phyloP scores from a whole-genome alignment of 1,284 basidiomycete genomes.

The Xerocomus nothofagi region DNA sequence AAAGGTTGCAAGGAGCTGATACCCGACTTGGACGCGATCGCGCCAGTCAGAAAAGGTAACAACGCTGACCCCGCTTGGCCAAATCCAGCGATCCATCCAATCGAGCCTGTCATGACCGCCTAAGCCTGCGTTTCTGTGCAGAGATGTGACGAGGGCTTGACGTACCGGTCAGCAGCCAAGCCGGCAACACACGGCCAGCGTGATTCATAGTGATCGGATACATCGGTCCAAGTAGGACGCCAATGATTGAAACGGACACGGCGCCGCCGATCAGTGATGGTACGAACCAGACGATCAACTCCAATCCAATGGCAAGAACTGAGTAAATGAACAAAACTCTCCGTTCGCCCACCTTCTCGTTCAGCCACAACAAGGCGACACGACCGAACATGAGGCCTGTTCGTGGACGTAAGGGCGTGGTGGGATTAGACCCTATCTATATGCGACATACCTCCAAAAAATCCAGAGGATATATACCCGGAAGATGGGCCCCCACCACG shows the following conservation, averaged over 20 bases:
- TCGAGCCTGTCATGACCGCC: conserved; percentile 29
- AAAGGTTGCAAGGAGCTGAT: conserved; percentile 56
- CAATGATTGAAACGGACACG: conserved; percentile 54
- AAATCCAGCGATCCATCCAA: conserved; percentile 57
- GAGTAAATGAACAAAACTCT: conserved; percentile 34
- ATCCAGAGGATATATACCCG: conserved; percentile 53
- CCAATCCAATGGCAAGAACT: conserved; percentile 45
- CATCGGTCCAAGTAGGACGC: conserved; percentile 53
- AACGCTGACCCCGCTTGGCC: conserved; percentile 54
- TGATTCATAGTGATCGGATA: conserved; percentile 57
- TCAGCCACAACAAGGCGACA: conserved; percentile 32
- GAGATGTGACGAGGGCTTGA: background rate
- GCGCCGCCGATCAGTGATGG: conserved; percentile 54
- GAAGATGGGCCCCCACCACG: conserved; percentile 48
- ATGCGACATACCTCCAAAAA: conserved; percentile 45
- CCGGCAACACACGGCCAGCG: conserved; percentile 47
- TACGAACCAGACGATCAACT: conserved; percentile 60
- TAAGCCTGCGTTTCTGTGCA: background rate
- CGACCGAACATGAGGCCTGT: conserved; percentile 33
- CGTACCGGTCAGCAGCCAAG: conserved; percentile 49
- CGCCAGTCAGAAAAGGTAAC: conserved; percentile 57
- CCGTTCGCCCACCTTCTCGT: conserved; percentile 32
- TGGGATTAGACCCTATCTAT: background rate
- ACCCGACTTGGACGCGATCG: conserved; percentile 48
- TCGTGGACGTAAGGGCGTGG: background rate